These are phyloP conservation scores for Neopestalotiopsis clavispora DNA, from an alignment of 2,329 filamentous ascomycete species.

Conservation along the genomic window DNA sequence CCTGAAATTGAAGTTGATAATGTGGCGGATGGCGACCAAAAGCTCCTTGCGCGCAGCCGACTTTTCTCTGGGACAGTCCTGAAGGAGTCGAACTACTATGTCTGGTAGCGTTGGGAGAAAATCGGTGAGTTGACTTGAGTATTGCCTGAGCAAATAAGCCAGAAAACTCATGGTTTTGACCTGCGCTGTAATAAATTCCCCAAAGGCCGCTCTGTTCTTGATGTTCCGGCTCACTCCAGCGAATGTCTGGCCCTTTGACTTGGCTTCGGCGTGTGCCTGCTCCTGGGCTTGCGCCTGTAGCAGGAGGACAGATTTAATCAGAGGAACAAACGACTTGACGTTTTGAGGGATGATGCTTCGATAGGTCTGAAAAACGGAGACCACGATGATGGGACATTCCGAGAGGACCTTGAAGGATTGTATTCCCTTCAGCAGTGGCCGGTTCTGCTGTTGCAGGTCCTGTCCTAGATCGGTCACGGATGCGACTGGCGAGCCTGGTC, in stretches of 20 bases:
- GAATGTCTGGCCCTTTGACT: slow-evolving; percentile 79
- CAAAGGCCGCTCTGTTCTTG: slow-evolving; percentile 91
- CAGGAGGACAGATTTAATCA: slow-evolving; percentile 88
- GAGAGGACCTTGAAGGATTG: slow-evolving; percentile 98
- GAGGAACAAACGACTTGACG: slow-evolving; percentile 88
- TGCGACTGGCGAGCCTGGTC: slow-evolving; percentile 87
- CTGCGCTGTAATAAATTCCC: slow-evolving; percentile 96
- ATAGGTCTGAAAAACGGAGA: slow-evolving; percentile 96
- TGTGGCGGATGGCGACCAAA: slow-evolving; percentile 93
- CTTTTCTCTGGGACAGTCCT: slow-evolving; percentile 94
- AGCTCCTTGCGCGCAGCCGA: slow-evolving; percentile 93
- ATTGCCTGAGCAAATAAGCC: slow-evolving; percentile 88
- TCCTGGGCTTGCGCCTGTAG: slow-evolving; percentile 93
- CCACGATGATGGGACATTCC: slow-evolving; percentile 98
- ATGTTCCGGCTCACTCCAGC: slow-evolving; percentile 93
- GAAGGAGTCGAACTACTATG: slow-evolving; percentile 87
- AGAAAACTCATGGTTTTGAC: slow-evolving; percentile 99
- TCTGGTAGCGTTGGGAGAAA: slow-evolving; percentile 85
- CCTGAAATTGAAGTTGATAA: slow-evolving; percentile 98
- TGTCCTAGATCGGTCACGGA: slow-evolving; percentile 80
- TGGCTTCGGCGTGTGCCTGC: slow-evolving; percentile 86
- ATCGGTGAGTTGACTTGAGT: slow-evolving; percentile 84
- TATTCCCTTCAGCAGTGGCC: slow-evolving; percentile 89
- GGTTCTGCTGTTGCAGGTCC: slow-evolving; percentile 80
- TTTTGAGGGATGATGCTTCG: slow-evolving; percentile 79